Percentiles rank a stretch among this genome's conserved stretches.
Conservation (phyloP, 2,329 filamentous ascomycete species). For the Pseudocercospora crystallina region DNA sequence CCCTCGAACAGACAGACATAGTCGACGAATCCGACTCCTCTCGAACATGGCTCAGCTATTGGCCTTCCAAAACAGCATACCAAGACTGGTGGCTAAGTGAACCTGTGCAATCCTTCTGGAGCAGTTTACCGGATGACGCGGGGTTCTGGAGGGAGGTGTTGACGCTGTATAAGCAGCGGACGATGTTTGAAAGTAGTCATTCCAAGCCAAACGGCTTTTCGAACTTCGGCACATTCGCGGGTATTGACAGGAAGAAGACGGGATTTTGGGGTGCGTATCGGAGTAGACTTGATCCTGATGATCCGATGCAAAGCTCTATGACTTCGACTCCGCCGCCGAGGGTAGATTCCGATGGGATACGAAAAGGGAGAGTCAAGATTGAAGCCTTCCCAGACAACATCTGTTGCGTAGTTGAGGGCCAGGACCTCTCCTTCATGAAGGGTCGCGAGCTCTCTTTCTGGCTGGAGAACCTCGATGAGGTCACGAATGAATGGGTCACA, state of each 20-base stretch:
- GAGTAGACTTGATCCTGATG: not conserved
- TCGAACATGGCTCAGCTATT: slow-evolving; percentile 1
- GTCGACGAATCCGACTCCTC: not conserved
- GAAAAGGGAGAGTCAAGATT: not conserved
- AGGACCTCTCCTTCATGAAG: slow-evolving; percentile 1
- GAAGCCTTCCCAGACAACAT: not conserved
- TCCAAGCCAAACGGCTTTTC: not conserved
- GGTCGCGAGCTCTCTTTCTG: not conserved
- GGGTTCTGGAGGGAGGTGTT: slow-evolving; percentile 1
- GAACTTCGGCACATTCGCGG: not conserved
- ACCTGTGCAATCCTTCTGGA: not conserved
- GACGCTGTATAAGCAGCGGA: not conserved
- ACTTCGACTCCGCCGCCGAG: not conserved
- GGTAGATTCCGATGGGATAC: not conserved
- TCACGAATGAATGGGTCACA: slow-evolving; percentile 6
- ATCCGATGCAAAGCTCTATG: not conserved
- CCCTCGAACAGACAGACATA: not conserved
- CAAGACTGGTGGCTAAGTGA: slow-evolving; percentile 1
- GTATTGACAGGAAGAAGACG: not conserved
- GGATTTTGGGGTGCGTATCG: slow-evolving; percentile 9
- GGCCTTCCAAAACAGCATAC: not conserved
- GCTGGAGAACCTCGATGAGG: slow-evolving; percentile 4
- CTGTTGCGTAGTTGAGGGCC: not conserved
- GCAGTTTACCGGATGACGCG: not conserved
- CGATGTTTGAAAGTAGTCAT: not conserved